Evolutionary conservation across 495 filamentous ascomycete species (phyloP).

Genomic region (Hypoxylon rickii): DNA sequence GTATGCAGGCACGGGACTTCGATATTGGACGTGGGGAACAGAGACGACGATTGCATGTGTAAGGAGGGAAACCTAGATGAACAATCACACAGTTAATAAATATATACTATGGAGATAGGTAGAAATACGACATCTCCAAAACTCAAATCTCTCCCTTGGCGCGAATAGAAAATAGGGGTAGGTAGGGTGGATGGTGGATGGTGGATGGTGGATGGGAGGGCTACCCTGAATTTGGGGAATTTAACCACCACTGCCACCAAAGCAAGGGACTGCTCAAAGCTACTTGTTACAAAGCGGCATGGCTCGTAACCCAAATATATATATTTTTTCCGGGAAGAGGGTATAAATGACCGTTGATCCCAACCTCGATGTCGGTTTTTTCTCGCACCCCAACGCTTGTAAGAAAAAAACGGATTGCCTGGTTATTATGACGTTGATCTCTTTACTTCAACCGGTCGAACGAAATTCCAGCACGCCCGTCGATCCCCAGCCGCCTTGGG

Average conservation of each 20-base stretch:
- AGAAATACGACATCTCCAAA: background rate
- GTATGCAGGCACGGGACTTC: constrained; percentile 34
- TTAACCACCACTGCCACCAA: constrained; percentile 13
- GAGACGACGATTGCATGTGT: no score
- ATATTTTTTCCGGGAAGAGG: constrained; percentile 25
- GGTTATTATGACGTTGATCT: constrained; percentile 31
- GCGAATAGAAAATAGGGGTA: background rate
- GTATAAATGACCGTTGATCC: constrained; percentile 27
- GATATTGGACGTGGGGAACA: no score
- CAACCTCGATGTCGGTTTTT: no score
- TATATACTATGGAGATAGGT: background rate
- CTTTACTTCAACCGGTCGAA: constrained; percentile 8
- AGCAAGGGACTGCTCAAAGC: no score
- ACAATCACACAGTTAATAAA: no score
- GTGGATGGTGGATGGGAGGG: no score
- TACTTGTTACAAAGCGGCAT: no score
- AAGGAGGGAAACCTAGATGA: background rate
- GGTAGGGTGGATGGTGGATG: no score
- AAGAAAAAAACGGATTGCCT: background rate
- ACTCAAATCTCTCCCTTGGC: background rate
- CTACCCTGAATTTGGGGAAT: constrained; percentile 8
- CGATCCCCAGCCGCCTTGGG: constrained; percentile 19
- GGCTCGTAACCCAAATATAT: constrained; percentile 18
- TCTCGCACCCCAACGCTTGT: no score
- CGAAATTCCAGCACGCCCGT: constrained; percentile 3